These are phyloP conservation scores for Tylopilus felleus DNA, from an alignment of 768 basidiomycete species.

Conservation along the genomic window DNA sequence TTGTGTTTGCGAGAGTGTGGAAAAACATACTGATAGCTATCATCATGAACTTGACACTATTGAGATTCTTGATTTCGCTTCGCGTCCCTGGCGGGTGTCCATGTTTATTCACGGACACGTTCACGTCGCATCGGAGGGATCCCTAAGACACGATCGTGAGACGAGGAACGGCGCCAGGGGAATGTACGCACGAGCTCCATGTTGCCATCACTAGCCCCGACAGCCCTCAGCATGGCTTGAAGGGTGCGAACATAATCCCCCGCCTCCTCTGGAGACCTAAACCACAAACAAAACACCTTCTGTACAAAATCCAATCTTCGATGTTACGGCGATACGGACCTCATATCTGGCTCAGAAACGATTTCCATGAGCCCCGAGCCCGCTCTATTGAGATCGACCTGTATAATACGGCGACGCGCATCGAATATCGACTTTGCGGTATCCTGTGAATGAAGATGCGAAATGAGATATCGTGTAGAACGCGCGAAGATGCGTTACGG, in stretches of 20 bases:
- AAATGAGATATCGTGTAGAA: not conserved
- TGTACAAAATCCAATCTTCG: not conserved
- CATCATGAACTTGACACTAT: conserved; percentile 52
- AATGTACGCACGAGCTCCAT: conserved; percentile 82
- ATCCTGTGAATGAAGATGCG: conserved; percentile 50
- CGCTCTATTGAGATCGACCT: conserved; percentile 87
- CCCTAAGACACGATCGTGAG: conserved; percentile 50
- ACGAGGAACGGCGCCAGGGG: not conserved
- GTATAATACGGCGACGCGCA: conserved; percentile 46
- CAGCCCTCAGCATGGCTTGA: conserved; percentile 74
- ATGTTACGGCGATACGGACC: conserved; percentile 34
- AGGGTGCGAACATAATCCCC: conserved; percentile 80
- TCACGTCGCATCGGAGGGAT: conserved; percentile 92
- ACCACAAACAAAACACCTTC: not conserved
- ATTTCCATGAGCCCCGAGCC: conserved; percentile 93
- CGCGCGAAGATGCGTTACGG: conserved; percentile 10
- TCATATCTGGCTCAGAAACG: conserved; percentile 89
- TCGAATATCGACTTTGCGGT: conserved; percentile 82
- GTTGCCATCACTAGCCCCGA: conserved; percentile 90
- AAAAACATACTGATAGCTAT: conserved; percentile 71
- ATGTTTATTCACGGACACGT: conserved; percentile 80
- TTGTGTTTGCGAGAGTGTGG: not conserved
- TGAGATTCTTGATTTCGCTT: conserved; percentile 6
- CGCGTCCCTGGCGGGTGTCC: conserved; percentile 58
- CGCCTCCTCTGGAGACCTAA: conserved; percentile 82